Base-by-base conservation (phyloP, 257 asterid species). In the Jacaranda mimosifolia region DNA sequence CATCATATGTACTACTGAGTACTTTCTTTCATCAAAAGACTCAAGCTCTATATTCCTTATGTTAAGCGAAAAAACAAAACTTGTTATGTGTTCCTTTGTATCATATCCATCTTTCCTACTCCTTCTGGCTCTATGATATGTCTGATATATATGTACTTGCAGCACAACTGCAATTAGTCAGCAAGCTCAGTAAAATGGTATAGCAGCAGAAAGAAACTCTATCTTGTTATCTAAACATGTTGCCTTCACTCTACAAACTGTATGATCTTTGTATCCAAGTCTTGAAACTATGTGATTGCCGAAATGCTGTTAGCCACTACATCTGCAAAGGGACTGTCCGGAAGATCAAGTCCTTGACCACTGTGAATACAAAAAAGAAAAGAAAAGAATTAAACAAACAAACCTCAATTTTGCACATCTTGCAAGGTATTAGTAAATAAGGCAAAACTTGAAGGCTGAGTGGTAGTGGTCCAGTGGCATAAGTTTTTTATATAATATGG, bases 261-360 rank as follows among this genome's bases (percentile, higher is more conserved):
- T 60, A 13, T 42, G 36, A 19, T 57, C 36, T 17, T 62, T 64
- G 74, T 49, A 8, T 3, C 70, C 74, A 18, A 19, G 18, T 78
- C 59, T 55, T 48, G 62, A 18, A 57, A 63, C 85, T 87, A 87
- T 59, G 78, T 76, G 55, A 78, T 86, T 9, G 86, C 83, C 4
- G 91, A 45, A 64, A 79, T 53, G 77, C 86, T 57, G 72, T 76
- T 74, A 9, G 87, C 80, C 63, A 85, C 76, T 6, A 75, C 81
- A 36, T 79, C 36, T 66, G 82, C 89, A 39, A 90, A 88, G 7
- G 89, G 91, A 79, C 85, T 85, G 75, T 88, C 90, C 0, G 93
- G 93, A 55, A 88, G 96, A 80, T 85, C 81, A 56, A 60, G 80
- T 74, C 73, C 85, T 84, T 78, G 86, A 60, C 13, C 77, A 76